Base-by-base conservation (phyloP, 169 alveolate genomes). In the Theileria annulata region DNA sequence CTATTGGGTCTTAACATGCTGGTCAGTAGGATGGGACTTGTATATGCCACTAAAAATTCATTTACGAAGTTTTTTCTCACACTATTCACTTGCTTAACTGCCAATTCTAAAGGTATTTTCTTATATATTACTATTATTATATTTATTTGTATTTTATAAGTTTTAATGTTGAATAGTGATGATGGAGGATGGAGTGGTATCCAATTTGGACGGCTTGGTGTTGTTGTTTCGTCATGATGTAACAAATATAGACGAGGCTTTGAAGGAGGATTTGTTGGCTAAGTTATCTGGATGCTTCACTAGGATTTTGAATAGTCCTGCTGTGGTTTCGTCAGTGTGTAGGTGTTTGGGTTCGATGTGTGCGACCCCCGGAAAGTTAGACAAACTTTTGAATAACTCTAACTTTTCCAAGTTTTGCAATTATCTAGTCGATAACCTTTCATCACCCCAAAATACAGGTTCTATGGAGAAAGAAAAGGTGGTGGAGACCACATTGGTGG, bases 311-410 rank as follows among this genome's bases (percentile, higher is more conserved):
- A 93, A 91, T 60, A 88, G 89, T 63, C 95, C 94, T 3, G 69
- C 78, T 25, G 95, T 95, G 33, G 80, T 95, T 21, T 94, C 93
- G 49, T 88, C 95, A 37, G 92, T 95, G 6, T 95, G 95, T 79
- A 93, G 88, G 37, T 94, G 97, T 68, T 91, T 95, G 48, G 98
- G 96, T 6, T 77, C 95, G 21, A 80, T 95, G 95, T 93, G 96
- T 62, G 87, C 94, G 21, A 91, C 95, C 17, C 95, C 94, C 1
- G 93, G 92, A 35, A 88, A 96, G n/a, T 94, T 93, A 23, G 87
- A 88, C 63, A 90, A 85, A 33, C 78, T 95, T 48, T 85, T 94
- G 30, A 88, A 82, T 30, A 92, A 92, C 66, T 93, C 95, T 17
- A 95, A 91, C 63, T 95, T 93, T 71, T 90, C 84, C 66, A 66